Conservation (phyloP, 2,329 filamentous ascomycete genomes). For the Eutypa lata region DNA sequence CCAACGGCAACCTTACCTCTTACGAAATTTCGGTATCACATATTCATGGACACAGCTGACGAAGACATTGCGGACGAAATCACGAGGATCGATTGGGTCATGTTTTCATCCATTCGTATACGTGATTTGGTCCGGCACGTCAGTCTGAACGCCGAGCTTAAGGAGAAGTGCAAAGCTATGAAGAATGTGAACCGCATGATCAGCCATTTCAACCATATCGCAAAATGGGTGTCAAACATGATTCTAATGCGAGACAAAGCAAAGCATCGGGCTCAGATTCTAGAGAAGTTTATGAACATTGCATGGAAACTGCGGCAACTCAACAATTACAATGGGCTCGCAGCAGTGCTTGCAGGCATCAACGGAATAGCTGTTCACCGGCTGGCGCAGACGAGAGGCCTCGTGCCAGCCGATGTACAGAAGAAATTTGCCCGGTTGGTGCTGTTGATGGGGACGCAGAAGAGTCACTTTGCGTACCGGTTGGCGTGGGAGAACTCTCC, state of each 20-base stretch:
- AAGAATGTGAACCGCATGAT: conserved; percentile 94
- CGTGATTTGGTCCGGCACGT: conserved; percentile 92
- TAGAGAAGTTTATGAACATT: conserved; percentile 95
- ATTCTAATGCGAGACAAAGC: conserved; percentile 89
- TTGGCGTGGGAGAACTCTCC: conserved; percentile 96
- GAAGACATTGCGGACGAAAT: conserved; percentile 87
- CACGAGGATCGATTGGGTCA: conserved; percentile 95
- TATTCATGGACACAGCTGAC: conserved; percentile 82
- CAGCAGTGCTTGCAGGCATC: conserved; percentile 90
- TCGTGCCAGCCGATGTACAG: conserved; percentile 68
- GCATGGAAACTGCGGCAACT: conserved; percentile 81
- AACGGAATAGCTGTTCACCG: conserved; percentile 85
- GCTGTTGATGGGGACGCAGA: conserved; percentile 88
- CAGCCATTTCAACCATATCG: conserved; percentile 83
- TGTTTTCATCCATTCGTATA: conserved; percentile 92
- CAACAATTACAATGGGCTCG: conserved; percentile 96
- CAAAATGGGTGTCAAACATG: conserved; percentile 79
- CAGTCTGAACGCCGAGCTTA: conserved; percentile 67
- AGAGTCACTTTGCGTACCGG: conserved; percentile 93
- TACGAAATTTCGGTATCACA: conserved; percentile 83
- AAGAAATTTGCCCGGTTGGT: conserved; percentile 87
- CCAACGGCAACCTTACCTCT: conserved; percentile 67
- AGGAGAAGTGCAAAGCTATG: conserved; percentile 72
- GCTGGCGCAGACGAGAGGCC: conserved; percentile 71
- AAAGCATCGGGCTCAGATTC: conserved; percentile 84